Evolutionary conservation across 805 yeast species (phyloP), one percentile per base, ranked within the genome.

Genomic region (Saccharomycopsis lassenensis): DNA sequence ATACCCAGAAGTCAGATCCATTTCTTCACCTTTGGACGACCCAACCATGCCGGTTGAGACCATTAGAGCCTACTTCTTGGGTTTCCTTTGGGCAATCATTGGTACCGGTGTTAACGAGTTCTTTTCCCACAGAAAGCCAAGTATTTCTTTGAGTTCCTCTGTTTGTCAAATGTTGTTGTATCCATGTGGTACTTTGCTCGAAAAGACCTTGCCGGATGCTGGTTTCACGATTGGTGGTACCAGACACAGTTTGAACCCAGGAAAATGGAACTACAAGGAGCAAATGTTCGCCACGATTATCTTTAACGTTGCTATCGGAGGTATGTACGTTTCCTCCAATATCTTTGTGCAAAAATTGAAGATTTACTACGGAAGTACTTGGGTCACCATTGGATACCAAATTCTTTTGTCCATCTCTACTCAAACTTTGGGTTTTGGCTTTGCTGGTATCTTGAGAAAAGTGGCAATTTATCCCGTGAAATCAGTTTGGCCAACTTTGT

Each of bases 1-100:
- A 7, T 76, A 75, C 49, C 73, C 78, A 1, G 82, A 76, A 52
- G 81, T 76, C 16, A 63, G 84, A 52, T 68, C 80, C 18, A 68
- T 75, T 15, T 69, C 71, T 30, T 68, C 70, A 16, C 62, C 71
- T 20, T 45, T 57, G 24, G 76, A 71, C 48, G 73, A 71, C 48
- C 59, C 61, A 1, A 43, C 54, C 2, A 49, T 63, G 17, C 69
- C 69, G 4, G 63, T 64, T 42, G 72, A 69, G 56, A 67, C 74
- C 37, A 63, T 59, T 33, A 52, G 67, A 46, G 48, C 59, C 4
- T 61, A 59, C 40, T 34, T 54, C 15, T 40, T 62, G 7, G 62
- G 59, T 2, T 41, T 59, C 18, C 33, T 59, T 28, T 71, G 73
- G 76, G 55, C 67, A 19, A 57, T 67, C 10, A 54, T 74, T 19